Base-by-base conservation (phyloP, 306 rosid genomes). In the Cucurbita pepo region DNA sequence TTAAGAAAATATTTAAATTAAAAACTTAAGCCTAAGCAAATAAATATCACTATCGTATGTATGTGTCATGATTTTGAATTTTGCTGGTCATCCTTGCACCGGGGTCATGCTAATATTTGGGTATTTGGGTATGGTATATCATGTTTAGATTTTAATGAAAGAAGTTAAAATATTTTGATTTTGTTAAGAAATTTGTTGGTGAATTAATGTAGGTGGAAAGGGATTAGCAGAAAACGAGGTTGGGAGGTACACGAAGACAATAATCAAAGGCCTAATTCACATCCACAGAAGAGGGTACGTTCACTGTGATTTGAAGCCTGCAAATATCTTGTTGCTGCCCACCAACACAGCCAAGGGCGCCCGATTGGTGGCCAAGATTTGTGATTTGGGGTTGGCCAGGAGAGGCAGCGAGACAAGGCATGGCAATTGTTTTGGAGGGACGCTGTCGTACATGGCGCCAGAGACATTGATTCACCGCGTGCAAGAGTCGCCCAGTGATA, bases 271-370 rank as follows among this genome's bases (percentile, higher is more conserved):
- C 12, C 15, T 80, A 1, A n/a, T 25, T 48, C 80, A 80, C 36
- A 51, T 80, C 57, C 80, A 76, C 38, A 21, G n/a, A 15, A 13
- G 38, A 1, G 58, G 69, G 22, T 80, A 61, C 5, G 71, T 76
- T 36, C 83, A 80, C 19, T 80, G 83, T 41, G 80, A 80, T 76
- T 64, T 80, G 74, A 80, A 80, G 78, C 83, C 83, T 0, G 65
- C 21, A 10, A 80, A 80, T 60, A 74, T 76, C 34, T 13, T 80
- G 41, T 74, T 80, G 38, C 50, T 80, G 57, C 44, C 67, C 0
- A 55, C 5, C 40, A 34, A 37, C 21, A 12, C 37, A 10, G 41
- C 37, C 12, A 58, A 3, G 6, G 21, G 9, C 21, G 6, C 14
- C 15, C 21, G 7, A 7, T 77, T 56, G 15, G 59, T 73, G 15